Conservation (phyloP, 2,329 filamentous ascomycete genomes). For the Epicoccum nigrum region DNA sequence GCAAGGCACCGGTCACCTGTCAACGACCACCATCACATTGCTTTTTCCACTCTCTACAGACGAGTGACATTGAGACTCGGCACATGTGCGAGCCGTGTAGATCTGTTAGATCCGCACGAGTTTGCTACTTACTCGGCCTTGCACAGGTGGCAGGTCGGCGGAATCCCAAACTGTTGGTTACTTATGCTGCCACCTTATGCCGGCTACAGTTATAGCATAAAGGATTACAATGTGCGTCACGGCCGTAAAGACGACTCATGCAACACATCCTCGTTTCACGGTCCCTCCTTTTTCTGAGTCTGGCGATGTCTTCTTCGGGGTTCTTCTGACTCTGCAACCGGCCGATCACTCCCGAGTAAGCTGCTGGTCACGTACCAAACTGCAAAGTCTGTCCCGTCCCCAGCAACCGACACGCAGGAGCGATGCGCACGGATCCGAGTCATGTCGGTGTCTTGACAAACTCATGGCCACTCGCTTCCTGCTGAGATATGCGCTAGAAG, state of each 20-base stretch:
- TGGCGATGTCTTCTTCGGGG: background rate
- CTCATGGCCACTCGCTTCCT: background rate
- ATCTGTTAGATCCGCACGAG: too few species aligned
- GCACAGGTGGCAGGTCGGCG: too few species aligned
- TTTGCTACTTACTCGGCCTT: too few species aligned
- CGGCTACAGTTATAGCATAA: background rate
- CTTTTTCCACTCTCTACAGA: too few species aligned
- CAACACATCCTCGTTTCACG: background rate
- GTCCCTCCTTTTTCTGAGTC: background rate
- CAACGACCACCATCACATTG: too few species aligned
- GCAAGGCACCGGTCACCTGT: too few species aligned
- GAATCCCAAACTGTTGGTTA: too few species aligned
- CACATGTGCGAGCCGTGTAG: too few species aligned
- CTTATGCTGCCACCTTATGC: too few species aligned
- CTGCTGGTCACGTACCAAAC: background rate
- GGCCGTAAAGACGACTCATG: background rate
- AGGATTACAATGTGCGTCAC: background rate
- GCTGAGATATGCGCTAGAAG: constrained; percentile 2
- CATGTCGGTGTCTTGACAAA: background rate
- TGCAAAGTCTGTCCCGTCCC: background rate
- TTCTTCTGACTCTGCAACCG: background rate
- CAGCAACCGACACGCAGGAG: background rate
- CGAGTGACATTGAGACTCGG: too few species aligned
- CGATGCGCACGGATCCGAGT: constrained; percentile 5
- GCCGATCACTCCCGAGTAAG: constrained; percentile 8